Conservation (phyloP, 805 yeast species). For the Barnettozyma vustinii region DNA sequence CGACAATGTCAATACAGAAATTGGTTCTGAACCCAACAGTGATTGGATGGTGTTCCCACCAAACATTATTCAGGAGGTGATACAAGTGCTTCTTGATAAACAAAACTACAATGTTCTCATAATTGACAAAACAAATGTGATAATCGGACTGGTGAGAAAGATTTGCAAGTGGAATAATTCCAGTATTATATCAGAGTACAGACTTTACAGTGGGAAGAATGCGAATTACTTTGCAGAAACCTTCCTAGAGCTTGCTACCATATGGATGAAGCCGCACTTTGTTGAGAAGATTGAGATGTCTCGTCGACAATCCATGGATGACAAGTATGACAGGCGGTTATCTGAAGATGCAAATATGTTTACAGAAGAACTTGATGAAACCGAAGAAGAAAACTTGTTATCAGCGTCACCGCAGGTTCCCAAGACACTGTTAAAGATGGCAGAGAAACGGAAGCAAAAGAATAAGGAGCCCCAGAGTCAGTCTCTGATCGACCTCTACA, state of each 20-base stretch:
- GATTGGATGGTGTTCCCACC: slow-evolving; percentile 74
- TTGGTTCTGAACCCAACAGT: slow-evolving; percentile 16
- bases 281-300: slow-evolving; percentile 1
- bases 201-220: slow-evolving; percentile 67
- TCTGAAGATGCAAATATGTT: slow-evolving; percentile 9
- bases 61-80: slow-evolving; percentile 55
- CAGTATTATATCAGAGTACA: slow-evolving; percentile 78
- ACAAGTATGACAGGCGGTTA: slow-evolving; percentile 8
- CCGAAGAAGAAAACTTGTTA: slow-evolving; percentile 27
- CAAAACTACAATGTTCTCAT: slow-evolving; percentile 63
- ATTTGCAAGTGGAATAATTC: slow-evolving; percentile 87
- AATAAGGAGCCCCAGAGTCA: slow-evolving; percentile 8
- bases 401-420: slow-evolving; percentile 71
- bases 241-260: slow-evolving; percentile 66
- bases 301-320: slow-evolving; percentile 23
- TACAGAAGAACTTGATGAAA: slow-evolving; percentile 17
- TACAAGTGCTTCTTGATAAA: slow-evolving; percentile 58
- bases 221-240: slow-evolving; percentile 77
- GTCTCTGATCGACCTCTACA: slow-evolving; percentile 5
- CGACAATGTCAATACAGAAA: slow-evolving; percentile 27
- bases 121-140: slow-evolving; percentile 74
- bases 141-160: slow-evolving; percentile 76
- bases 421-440: slow-evolving; percentile 48
- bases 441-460: slow-evolving; percentile 37
- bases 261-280: slow-evolving; percentile 33